Conservation (phyloP, 2,329 filamentous ascomycete genomes). For the Nannizziopsis arthrosporioides region DNA sequence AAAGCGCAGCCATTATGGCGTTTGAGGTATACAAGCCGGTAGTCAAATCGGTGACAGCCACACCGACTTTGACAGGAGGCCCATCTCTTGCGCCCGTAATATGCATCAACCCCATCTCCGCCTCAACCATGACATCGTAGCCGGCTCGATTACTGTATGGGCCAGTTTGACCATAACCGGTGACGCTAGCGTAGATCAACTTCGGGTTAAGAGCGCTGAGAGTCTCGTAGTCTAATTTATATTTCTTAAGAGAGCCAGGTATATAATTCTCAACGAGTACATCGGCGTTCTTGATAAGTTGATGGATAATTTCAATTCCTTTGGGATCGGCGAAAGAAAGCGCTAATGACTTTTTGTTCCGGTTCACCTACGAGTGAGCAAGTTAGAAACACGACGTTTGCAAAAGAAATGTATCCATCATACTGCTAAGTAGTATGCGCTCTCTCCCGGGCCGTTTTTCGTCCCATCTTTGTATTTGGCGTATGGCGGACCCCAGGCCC, state of each 20-base stretch:
- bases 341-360: conserved; percentile 90
- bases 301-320: conserved; percentile 77
- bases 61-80: conserved; percentile 90
- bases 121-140: conserved; percentile 99
- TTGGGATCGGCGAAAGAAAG: conserved; percentile 78
- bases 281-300: conserved; percentile 72
- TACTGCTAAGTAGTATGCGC: conserved; percentile 87
- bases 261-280: conserved; percentile 96
- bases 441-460: conserved; percentile 63
- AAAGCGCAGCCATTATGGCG: conserved; percentile 82
- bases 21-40: conserved; percentile 93
- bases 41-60: conserved; percentile 90
- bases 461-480: conserved; percentile 57
- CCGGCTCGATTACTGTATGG: conserved; percentile 79
- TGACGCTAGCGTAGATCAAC: conserved; percentile 91
- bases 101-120: conserved; percentile 96
- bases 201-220: conserved; percentile 69
- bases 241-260: conserved; percentile 79
- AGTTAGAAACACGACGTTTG: not conserved
- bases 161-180: conserved; percentile 90
- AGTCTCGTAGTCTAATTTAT: conserved; percentile 76
- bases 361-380: conserved; percentile 57
- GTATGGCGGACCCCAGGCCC: conserved; percentile 93
- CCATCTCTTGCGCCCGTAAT: conserved; percentile 84
- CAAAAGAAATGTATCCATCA: conserved; percentile 18